Evolutionary conservation across 2,329 filamentous ascomycete genomes (phyloP), one percentile per base, ranked within the genome.

Genomic region (Sporothrix globosa): DNA sequence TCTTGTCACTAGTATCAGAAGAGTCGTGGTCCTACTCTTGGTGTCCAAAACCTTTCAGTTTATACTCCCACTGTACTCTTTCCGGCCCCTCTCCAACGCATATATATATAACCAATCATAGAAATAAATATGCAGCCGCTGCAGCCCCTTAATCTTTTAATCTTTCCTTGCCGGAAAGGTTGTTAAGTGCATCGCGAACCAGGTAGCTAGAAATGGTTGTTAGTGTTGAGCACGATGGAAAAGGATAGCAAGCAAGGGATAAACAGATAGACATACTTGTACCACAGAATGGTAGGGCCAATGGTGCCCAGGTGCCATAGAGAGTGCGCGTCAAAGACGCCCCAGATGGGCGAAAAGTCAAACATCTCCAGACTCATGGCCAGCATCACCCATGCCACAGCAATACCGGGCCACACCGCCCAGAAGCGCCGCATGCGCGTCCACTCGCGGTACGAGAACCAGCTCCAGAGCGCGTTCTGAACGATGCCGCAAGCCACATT

Each of bases 291-390:
- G 0, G 92, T 92, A 11, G 96, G 96, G 44, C 87, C 86, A 67
- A 99, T 95, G 0, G 96, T 99, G 70, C 94, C 93, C 73, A 97
- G 79, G 85, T 99, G 96, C 96, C 96, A 99, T 73, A 99, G 80
- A 77, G 92, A 94, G 82, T 99, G 96, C 4, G 96, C 96, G 84
- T 99, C 96, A 67, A 99, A 81, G 79, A 91, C 89, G 9, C 92
- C 92, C 79, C 87, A 85, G 81, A 92, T 86, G 2, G 96, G 96
- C 69, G 96, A 88, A 77, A 99, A 99, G 80, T 99, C 96, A 73
- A 98, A 87, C 75, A 99, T 80, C 82, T 99, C 96, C 80, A 99
- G 84, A 79, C 95, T 95, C 96, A 99, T 99, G 48, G 92, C 93
- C 78, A 95, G 82, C 75, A 95, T 88, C 75, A 99, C 86, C 93